Percentiles rank a stretch among this genome's conserved stretches.
Evolutionary conservation across 2,329 filamentous ascomycete species (phyloP).

Genomic region (Fusarium protoensiforme): DNA sequence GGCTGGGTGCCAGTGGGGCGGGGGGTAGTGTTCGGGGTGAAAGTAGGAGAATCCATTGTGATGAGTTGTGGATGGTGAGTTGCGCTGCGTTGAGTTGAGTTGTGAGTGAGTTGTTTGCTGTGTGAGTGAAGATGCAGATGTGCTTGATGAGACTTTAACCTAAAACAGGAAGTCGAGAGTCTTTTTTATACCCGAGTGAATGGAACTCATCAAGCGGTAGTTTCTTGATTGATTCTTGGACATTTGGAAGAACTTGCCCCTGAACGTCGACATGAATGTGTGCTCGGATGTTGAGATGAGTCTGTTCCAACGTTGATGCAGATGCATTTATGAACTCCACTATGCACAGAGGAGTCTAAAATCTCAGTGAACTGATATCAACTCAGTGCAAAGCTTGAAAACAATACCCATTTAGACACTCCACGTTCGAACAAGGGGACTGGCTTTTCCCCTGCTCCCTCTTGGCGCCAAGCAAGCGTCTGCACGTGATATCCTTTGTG

Average conservation of each 20-base stretch:
- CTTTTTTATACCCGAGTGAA: background rate
- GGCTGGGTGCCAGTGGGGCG: background rate
- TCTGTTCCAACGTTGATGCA: background rate
- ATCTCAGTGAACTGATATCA: background rate
- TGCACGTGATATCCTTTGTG: background rate
- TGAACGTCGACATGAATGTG: background rate
- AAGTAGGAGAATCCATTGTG: background rate
- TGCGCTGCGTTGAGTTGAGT: background rate
- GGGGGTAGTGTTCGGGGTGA: background rate
- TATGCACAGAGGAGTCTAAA: background rate
- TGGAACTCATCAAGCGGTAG: rapidly evolving
- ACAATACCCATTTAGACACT: background rate
- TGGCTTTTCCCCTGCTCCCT: background rate
- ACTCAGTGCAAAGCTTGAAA: background rate
- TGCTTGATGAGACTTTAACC: background rate
- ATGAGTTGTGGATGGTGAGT: background rate
- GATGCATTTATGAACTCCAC: background rate
- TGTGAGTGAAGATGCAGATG: background rate
- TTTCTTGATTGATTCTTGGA: background rate
- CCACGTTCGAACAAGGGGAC: background rate
- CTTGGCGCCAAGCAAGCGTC: background rate
- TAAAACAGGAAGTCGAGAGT: background rate
- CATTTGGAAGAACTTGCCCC: no score
- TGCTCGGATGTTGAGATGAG: background rate
- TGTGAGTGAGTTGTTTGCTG: background rate